A percentile compares a stretch with the other conserved stretches of the same genome.
Evolutionary conservation across 2,329 filamentous ascomycete species (phyloP).

Genomic region (Epichloe bromicola): DNA sequence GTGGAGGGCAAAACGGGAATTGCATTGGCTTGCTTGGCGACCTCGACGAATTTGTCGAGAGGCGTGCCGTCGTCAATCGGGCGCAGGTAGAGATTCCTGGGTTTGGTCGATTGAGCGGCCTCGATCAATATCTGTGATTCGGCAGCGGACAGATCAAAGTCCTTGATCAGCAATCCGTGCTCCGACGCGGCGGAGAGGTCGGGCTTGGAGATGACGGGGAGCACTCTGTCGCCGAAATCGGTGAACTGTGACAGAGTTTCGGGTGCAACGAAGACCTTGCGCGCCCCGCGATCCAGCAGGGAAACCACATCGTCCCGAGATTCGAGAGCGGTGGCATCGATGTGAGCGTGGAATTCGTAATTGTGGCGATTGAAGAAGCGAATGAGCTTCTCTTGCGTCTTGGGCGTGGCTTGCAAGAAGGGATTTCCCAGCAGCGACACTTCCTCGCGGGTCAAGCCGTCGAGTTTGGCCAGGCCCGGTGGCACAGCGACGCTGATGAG

Average conservation of each 20-base stretch:
- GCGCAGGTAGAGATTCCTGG: slow-evolving; percentile 37
- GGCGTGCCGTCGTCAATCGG: slow-evolving; percentile 32
- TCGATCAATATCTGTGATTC: slow-evolving; percentile 31
- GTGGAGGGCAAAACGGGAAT: slow-evolving; percentile 66
- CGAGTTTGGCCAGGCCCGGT: slow-evolving; percentile 31
- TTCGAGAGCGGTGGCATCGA: slow-evolving; percentile 61
- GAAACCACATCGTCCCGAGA: slow-evolving; percentile 62
- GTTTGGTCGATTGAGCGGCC: slow-evolving; percentile 31
- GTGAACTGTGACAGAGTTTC: slow-evolving; percentile 49
- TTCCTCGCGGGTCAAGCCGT: slow-evolving; percentile 43
- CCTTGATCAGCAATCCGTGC: slow-evolving; percentile 38
- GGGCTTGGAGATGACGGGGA: slow-evolving; percentile 35
- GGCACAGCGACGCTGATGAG: slow-evolving; percentile 43
- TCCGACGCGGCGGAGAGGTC: slow-evolving; percentile 33
- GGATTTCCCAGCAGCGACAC: slow-evolving; percentile 45
- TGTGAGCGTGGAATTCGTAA: slow-evolving; percentile 48
- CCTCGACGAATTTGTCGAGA: slow-evolving; percentile 32
- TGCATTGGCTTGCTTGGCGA: slow-evolving; percentile 37
- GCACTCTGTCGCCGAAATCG: slow-evolving; percentile 43
- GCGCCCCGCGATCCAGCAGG: slow-evolving; percentile 73
- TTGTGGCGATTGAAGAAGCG: slow-evolving; percentile 36
- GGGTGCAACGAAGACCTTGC: slow-evolving; percentile 68
- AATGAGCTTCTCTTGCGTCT: slow-evolving; percentile 32
- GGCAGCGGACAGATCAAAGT: slow-evolving; percentile 32
- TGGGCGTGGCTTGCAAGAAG: slow-evolving; percentile 41